These are phyloP conservation scores for Dendrobium nobile DNA, from an alignment of 106 monocot species.

Conservation along the genomic window DNA sequence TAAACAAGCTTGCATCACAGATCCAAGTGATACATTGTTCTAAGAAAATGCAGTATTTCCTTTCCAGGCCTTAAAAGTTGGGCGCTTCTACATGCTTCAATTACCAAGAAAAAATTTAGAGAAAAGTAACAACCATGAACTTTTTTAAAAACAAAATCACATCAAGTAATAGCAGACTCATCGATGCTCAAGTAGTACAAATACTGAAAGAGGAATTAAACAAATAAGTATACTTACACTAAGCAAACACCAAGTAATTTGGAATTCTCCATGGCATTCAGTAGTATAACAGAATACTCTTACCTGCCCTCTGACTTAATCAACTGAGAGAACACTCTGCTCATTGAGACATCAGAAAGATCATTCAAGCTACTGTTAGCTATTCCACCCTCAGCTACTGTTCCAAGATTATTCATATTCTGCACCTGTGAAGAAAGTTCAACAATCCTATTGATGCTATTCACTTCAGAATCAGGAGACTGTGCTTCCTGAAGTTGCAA, in stretches of 20 bases:
- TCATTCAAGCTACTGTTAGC: constrained; percentile 11
- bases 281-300: not conserved
- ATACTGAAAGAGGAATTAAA: constrained; percentile 1
- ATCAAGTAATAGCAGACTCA: not conserved
- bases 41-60: not conserved
- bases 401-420: constrained; percentile 9
- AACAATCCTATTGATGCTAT: constrained; percentile 40
- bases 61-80: not conserved
- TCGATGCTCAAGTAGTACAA: not conserved
- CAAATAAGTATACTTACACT: not conserved
- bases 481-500: constrained; percentile 56
- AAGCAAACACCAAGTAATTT: not conserved
- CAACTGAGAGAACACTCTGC: constrained; percentile 76
- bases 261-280: not conserved
- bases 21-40: not conserved
- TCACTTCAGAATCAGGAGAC: constrained; percentile 18
- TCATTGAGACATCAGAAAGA: constrained; percentile 63
- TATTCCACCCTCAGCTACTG: not conserved
- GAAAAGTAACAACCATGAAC: constrained; percentile 1
- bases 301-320: constrained; percentile 74
- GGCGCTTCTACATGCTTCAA: not conserved
- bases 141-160: not conserved
- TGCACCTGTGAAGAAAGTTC: constrained; percentile 28
- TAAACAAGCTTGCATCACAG: not conserved
- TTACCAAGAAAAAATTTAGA: not conserved